phyloP scores from a whole-genome alignment of 306 rosid species.

The Comarum palustre region DNA sequence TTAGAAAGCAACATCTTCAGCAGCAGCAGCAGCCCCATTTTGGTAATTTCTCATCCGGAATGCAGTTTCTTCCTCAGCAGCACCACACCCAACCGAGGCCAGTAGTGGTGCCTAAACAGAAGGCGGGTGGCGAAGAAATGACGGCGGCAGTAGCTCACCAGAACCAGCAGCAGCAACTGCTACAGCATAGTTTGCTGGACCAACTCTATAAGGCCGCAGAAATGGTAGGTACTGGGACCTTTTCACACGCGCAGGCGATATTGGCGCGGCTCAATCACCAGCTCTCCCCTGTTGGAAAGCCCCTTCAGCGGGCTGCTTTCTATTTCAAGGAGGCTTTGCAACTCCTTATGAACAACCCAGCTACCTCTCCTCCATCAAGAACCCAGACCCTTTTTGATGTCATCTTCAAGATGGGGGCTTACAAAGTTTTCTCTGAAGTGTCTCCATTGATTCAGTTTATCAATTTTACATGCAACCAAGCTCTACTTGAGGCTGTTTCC shows the following conservation, averaged over 20 bases:
- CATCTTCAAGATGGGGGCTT: conserved; percentile 51
- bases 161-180: conserved; percentile 26
- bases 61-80: conserved; percentile 41
- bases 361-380: conserved; percentile 27
- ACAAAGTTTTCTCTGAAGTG: conserved; percentile 43
- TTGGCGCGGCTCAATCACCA: conserved; percentile 64
- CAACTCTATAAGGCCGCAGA: conserved; percentile 53
- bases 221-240: conserved; percentile 42
- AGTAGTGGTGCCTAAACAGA: conserved; percentile 29
- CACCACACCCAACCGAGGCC: conserved; percentile 33
- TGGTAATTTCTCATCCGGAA: conserved; percentile 31
- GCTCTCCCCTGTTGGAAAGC: conserved; percentile 50
- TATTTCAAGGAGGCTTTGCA: conserved; percentile 55
- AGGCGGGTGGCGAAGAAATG: conserved; percentile 30
- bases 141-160: not conserved
- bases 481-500: conserved; percentile 38
- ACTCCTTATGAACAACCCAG: conserved; percentile 29
- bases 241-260: conserved; percentile 49
- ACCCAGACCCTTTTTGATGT: conserved; percentile 38
- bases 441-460: conserved; percentile 47
- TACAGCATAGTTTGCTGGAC: conserved; percentile 36
- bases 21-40: conserved; percentile 25
- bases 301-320: conserved; percentile 52
- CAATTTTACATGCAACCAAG: conserved; percentile 49
- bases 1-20: conserved; percentile 29